Evolutionary conservation across 495 filamentous ascomycete genomes (phyloP).

Genomic region (Chaetomium fimeti): DNA sequence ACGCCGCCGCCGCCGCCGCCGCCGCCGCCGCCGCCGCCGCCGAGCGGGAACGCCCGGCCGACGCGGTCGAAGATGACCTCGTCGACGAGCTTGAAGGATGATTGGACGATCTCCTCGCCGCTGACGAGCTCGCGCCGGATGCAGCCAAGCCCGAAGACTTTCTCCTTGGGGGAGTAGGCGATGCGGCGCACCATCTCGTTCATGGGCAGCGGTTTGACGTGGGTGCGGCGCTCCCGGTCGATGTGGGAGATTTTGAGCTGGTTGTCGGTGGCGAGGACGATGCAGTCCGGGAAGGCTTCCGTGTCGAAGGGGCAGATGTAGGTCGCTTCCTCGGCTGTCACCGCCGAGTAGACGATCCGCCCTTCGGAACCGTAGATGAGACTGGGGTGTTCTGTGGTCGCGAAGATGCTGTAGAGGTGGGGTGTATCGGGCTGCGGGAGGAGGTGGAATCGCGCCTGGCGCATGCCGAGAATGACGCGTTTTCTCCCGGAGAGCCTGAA

Average conservation of each 20-base stretch:
- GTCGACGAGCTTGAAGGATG: slow-evolving; percentile 53
- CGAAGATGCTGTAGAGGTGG: slow-evolving; percentile 72
- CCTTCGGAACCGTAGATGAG: slow-evolving; percentile 88
- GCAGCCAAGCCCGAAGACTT: slow-evolving; percentile 83
- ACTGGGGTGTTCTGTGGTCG: slow-evolving; percentile 89
- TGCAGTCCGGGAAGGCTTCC: slow-evolving; percentile 73
- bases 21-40: slow-evolving; percentile 26
- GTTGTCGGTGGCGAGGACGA: slow-evolving; percentile 72
- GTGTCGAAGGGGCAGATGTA: slow-evolving; percentile 79
- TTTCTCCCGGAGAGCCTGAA: slow-evolving; percentile 67
- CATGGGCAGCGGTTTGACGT: slow-evolving; percentile 75
- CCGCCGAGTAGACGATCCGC: slow-evolving; percentile 85
- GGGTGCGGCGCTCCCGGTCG: slow-evolving; percentile 81
- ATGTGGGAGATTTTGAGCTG: slow-evolving; percentile 80
- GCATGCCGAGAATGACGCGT: slow-evolving; percentile 80
- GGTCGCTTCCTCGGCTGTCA: slow-evolving; percentile 85
- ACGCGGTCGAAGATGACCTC: slow-evolving; percentile 50
- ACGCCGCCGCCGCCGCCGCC: slow-evolving; percentile 30
- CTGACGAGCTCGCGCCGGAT: slow-evolving; percentile 59
- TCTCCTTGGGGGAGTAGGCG: slow-evolving; percentile 75
- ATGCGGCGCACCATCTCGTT: slow-evolving; percentile 83
- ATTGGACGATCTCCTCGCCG: slow-evolving; percentile 50
- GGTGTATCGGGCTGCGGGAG: slow-evolving; percentile 57
- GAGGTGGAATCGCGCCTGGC: slow-evolving; percentile 74
- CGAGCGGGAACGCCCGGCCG: slow-evolving; percentile 43